phyloP scores from a whole-genome alignment of 2,329 filamentous ascomycete genomes.

The Endothia cerciana region DNA sequence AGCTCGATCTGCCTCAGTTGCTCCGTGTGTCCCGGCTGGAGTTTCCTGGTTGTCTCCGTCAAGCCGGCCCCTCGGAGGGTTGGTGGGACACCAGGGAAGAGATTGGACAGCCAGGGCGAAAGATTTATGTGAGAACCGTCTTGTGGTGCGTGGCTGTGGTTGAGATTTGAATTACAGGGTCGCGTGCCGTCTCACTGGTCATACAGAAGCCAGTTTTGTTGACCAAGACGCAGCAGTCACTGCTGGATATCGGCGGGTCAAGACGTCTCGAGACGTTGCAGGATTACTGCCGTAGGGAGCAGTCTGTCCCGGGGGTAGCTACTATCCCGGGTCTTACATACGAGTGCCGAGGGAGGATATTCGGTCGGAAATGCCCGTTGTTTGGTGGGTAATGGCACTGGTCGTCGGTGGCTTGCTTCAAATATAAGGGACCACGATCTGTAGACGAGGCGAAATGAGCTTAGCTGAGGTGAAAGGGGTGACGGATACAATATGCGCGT shows the following conservation, averaged over 20 bases:
- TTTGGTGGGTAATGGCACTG: slow-evolving; percentile 31
- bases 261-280: not conserved
- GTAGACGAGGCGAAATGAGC: slow-evolving; percentile 35
- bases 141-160: slow-evolving; percentile 21
- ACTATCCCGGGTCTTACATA: slow-evolving; percentile 13
- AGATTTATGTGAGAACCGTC: slow-evolving; percentile 25
- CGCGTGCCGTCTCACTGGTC: slow-evolving; percentile 25
- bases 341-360: slow-evolving; percentile 4
- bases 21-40: slow-evolving; percentile 17
- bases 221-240: slow-evolving; percentile 14
- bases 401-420: slow-evolving; percentile 24
- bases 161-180: slow-evolving; percentile 21
- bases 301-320: slow-evolving; percentile 9
- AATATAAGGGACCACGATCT: slow-evolving; percentile 27
- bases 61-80: slow-evolving; percentile 29
- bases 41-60: slow-evolving; percentile 29
- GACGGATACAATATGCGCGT: slow-evolving; percentile 25
- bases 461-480: slow-evolving; percentile 34
- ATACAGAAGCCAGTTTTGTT: slow-evolving; percentile 22
- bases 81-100: slow-evolving; percentile 30
- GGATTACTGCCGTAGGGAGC: not conserved
- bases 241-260: slow-evolving; percentile 8
- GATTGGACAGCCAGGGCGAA: slow-evolving; percentile 36
- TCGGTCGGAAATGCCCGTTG: slow-evolving; percentile 14
- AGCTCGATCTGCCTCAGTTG: slow-evolving; percentile 16